Conservation (phyloP, 1,139 yeast genomes). For the Protomyces lactucae-debilis region DNA sequence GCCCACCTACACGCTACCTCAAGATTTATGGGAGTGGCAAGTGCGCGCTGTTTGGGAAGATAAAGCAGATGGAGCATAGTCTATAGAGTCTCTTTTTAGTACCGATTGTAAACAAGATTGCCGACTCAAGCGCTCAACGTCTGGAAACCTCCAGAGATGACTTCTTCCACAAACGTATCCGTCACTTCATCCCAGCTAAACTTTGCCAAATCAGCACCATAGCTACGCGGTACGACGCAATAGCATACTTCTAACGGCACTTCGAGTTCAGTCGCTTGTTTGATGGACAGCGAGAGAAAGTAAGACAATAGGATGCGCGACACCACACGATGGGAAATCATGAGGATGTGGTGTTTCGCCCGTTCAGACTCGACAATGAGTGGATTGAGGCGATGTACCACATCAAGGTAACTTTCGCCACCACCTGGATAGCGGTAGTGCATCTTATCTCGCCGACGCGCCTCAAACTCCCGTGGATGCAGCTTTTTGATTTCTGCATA, state of each 20-base stretch:
- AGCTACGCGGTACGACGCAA: constrained; percentile 85
- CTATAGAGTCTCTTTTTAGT: not conserved
- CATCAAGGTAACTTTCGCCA: constrained; percentile 95
- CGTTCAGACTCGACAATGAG: constrained; percentile 89
- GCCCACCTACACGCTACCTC: not conserved
- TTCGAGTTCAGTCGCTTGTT: constrained; percentile 71
- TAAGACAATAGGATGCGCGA: constrained; percentile 82
- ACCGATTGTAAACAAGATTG: not conserved
- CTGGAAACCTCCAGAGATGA: constrained; percentile 20
- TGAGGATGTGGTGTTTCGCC: constrained; percentile 76
- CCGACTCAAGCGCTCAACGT: not conserved
- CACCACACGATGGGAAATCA: constrained; percentile 86
- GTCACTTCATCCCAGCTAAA: constrained; percentile 14
- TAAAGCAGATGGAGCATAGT: not conserved
- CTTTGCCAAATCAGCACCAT: constrained; percentile 48
- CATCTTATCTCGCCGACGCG: constrained; percentile 78
- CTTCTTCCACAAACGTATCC: constrained; percentile 17
- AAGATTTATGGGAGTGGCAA: not conserved
- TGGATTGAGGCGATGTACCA: constrained; percentile 72
- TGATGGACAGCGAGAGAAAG: constrained; percentile 73
- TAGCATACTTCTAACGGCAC: constrained; percentile 89
- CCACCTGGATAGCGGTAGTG: constrained; percentile 60
- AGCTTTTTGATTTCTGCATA: constrained; percentile 68
- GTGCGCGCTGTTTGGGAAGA: not conserved
- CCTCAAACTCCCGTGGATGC: constrained; percentile 72